A percentile compares a stretch with the other conserved stretches of the same genome.
These are phyloP conservation scores for Hibiscus trionum DNA, from an alignment of 345 rosid genomes.

Conservation along the genomic window DNA sequence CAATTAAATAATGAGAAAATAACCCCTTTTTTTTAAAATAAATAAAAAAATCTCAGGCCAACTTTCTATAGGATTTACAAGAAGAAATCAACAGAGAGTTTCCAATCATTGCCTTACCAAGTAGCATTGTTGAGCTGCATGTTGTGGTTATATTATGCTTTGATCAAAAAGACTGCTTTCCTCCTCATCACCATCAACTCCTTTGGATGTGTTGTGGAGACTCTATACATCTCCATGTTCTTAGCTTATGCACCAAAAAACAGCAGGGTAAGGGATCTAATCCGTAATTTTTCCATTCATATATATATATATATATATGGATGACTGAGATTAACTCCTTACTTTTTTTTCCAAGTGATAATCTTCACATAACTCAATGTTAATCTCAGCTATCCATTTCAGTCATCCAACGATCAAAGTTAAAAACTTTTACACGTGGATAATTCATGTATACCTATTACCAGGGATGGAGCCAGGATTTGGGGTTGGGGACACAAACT, in stretches of 20 bases:
- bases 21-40: background rate
- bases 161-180: slow-evolving; percentile 41
- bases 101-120: slow-evolving; percentile 72
- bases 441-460: too few species aligned
- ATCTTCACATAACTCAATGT: too few species aligned
- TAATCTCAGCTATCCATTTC: too few species aligned
- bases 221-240: slow-evolving; percentile 51
- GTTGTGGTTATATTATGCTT: slow-evolving; percentile 89
- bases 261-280: slow-evolving; percentile 15
- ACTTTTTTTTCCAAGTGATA: too few species aligned
- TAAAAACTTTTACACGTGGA: too few species aligned
- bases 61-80: slow-evolving; percentile 64
- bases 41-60: slow-evolving; percentile 36
- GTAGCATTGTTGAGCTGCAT: slow-evolving; percentile 80
- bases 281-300: background rate
- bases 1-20: background rate
- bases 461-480: too few species aligned
- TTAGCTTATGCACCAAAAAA: slow-evolving; percentile 47
- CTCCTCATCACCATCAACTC: slow-evolving; percentile 81
- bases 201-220: slow-evolving; percentile 67
- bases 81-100: slow-evolving; percentile 69
- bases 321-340: too few species aligned
- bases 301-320: background rate
- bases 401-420: too few species aligned
- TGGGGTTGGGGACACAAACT: too few species aligned